Conservation (phyloP, 192 early-diverging fungal genomes). For the Gorgonomyces haynaldii region DNA sequence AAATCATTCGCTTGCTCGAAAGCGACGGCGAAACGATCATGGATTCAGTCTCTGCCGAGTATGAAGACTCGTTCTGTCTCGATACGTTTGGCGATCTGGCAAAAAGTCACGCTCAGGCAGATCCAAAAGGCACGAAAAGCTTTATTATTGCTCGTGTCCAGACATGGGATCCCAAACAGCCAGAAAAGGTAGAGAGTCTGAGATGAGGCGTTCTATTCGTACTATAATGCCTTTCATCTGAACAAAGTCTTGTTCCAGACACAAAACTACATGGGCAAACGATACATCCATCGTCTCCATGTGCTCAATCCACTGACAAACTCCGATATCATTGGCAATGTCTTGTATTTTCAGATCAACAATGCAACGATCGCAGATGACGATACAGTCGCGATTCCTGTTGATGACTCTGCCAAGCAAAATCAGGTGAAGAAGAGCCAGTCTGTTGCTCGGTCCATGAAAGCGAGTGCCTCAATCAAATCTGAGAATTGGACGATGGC, state of each 20-base stretch:
- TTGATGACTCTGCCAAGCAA: too few relatives aligned
- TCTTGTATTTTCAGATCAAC: too few relatives aligned
- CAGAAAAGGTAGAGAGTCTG: conserved; percentile 25
- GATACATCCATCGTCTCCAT: conserved; percentile 50
- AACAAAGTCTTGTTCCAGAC: conserved; percentile 58
- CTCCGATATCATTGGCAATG: conserved; percentile 56
- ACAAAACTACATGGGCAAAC: conserved; percentile 50
- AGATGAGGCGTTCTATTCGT: conserved; percentile 26
- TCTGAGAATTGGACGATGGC: too few relatives aligned
- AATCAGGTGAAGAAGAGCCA: too few relatives aligned
- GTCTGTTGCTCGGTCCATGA: too few relatives aligned
- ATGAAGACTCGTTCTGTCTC: conserved; percentile 51
- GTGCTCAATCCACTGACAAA: conserved; percentile 55
- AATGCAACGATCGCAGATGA: too few relatives aligned
- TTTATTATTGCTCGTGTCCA: conserved; percentile 55
- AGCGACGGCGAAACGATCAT: conserved; percentile 32
- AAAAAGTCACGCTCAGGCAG: conserved; percentile 21
- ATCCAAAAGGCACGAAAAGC: conserved; percentile 29
- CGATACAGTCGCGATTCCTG: too few relatives aligned
- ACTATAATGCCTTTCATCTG: conserved; percentile 51
- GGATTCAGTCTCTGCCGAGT: conserved; percentile 45
- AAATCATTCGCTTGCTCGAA: conserved; percentile 42
- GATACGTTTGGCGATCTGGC: conserved; percentile 45
- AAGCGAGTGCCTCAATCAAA: too few relatives aligned
- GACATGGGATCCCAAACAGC: conserved; percentile 52